Conservation (phyloP, 768 basidiomycete species). For the Trametes maxima region DNA sequence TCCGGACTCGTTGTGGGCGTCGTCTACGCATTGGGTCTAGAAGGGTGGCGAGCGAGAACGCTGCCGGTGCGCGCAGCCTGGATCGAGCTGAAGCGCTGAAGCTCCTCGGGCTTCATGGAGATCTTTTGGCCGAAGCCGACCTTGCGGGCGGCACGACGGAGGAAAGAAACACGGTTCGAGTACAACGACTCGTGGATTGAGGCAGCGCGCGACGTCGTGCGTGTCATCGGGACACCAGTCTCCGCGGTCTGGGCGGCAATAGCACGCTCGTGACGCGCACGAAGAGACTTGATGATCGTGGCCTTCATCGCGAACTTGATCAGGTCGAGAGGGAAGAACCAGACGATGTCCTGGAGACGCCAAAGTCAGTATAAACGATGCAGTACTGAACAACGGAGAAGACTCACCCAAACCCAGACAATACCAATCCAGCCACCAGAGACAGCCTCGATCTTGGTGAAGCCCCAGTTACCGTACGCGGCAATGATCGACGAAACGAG, state of each 20-base stretch:
- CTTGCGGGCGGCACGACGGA: conserved; percentile 83
- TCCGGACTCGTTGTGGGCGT: conserved; percentile 2
- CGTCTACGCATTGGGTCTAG: conserved; percentile 45
- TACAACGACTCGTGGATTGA: conserved; percentile 92
- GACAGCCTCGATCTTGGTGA: conserved; percentile 79
- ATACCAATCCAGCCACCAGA: conserved; percentile 97
- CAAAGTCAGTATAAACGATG: conserved; percentile 18
- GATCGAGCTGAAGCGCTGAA: conserved; percentile 84
- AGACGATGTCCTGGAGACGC: conserved; percentile 75
- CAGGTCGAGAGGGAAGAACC: conserved; percentile 94
- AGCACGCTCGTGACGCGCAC: conserved; percentile 56
- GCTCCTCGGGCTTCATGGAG: conserved; percentile 80
- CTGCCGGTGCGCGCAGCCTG: conserved; percentile 80
- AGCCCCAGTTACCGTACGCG: conserved; percentile 91
- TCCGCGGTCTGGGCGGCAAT: conserved; percentile 39
- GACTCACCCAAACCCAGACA: conserved; percentile 91
- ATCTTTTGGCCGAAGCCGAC: conserved; percentile 87
- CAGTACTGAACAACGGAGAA: not conserved
- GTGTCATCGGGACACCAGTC: conserved; percentile 72
- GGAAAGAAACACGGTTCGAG: conserved; percentile 94
- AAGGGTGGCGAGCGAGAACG: conserved; percentile 77
- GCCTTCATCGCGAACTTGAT: conserved; percentile 98
- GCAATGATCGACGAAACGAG: conserved; percentile 96
- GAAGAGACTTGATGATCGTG: conserved; percentile 84
- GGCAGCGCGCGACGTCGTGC: conserved; percentile 88